These are phyloP conservation scores for Morella rubra DNA, from an alignment of 306 rosid species.

Conservation along the genomic window DNA sequence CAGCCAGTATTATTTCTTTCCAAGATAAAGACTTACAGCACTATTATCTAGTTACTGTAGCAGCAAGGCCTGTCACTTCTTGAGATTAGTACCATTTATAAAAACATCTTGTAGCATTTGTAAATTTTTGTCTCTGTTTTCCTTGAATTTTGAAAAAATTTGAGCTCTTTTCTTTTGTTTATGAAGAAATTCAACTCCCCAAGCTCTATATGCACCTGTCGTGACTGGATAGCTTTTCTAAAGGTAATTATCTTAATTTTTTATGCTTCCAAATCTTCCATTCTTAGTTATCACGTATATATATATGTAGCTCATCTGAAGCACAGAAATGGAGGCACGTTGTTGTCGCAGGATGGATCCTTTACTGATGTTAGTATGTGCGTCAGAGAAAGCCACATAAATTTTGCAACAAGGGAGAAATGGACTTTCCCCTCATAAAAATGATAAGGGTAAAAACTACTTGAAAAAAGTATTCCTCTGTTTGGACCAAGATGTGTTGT, in stretches of 20 bases:
- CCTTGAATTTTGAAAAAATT: constrained; percentile 23
- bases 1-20: constrained; percentile 18
- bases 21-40: constrained; percentile 1
- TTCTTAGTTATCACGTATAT: not conserved
- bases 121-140: constrained; percentile 5
- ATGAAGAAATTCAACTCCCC: constrained; percentile 91
- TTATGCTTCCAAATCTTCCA: constrained; percentile 8
- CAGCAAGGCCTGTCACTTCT: not conserved
- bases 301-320: not conserved
- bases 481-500: not conserved
- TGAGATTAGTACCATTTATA: constrained; percentile 21
- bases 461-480: not conserved
- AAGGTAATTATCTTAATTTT: constrained; percentile 46
- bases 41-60: constrained; percentile 27
- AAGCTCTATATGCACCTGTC: constrained; percentile 71
- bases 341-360: not conserved
- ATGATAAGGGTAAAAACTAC: not conserved
- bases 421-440: too few relatives aligned
- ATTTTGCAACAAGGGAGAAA: too few relatives aligned
- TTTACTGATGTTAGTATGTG: not conserved
- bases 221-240: constrained; percentile 86
- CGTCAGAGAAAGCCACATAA: not conserved
- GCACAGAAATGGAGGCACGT: not conserved
- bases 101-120: constrained; percentile 7
- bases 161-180: constrained; percentile 24